These are phyloP conservation scores for Cruciata laevipes DNA, from an alignment of 257 asterid species.

Conservation along the genomic window DNA sequence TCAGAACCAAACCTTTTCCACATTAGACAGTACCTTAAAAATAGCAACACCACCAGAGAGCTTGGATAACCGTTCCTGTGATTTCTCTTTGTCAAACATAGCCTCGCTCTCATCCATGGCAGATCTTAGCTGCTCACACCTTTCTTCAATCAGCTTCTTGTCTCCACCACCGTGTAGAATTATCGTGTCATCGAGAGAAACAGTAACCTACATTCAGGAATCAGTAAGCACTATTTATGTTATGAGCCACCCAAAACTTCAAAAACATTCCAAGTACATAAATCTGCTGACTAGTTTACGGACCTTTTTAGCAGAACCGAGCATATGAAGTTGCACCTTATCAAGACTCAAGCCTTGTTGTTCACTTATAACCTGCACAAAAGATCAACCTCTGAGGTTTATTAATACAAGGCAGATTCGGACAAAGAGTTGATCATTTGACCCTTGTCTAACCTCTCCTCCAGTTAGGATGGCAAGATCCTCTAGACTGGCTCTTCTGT, in stretches of 20 bases:
- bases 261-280: slow-evolving; percentile 6
- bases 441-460: slow-evolving; percentile 59
- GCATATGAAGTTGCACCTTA: slow-evolving; percentile 70
- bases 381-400: slow-evolving; percentile 19
- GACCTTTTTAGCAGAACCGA: slow-evolving; percentile 89
- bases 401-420: slow-evolving; percentile 11
- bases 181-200: slow-evolving; percentile 79
- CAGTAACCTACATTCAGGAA: slow-evolving; percentile 51
- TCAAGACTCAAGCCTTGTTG: slow-evolving; percentile 59
- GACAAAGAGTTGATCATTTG: slow-evolving; percentile 7
- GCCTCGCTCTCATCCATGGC: slow-evolving; percentile 61
- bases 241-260: slow-evolving; percentile 11
- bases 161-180: slow-evolving; percentile 86
- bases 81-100: slow-evolving; percentile 84
- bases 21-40: slow-evolving; percentile 52
- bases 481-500: slow-evolving; percentile 67
- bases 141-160: slow-evolving; percentile 83
- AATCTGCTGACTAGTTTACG: slow-evolving; percentile 15
- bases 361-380: slow-evolving; percentile 68
- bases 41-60: slow-evolving; percentile 96
- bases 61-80: slow-evolving; percentile 81
- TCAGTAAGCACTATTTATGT: slow-evolving; percentile 8
- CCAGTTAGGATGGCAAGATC: slow-evolving; percentile 94
- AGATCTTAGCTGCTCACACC: slow-evolving; percentile 85
- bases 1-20: neutral